These are phyloP conservation scores for Isochrysis galbana DNA, from an alignment of 78 protist species.

Conservation along the genomic window DNA sequence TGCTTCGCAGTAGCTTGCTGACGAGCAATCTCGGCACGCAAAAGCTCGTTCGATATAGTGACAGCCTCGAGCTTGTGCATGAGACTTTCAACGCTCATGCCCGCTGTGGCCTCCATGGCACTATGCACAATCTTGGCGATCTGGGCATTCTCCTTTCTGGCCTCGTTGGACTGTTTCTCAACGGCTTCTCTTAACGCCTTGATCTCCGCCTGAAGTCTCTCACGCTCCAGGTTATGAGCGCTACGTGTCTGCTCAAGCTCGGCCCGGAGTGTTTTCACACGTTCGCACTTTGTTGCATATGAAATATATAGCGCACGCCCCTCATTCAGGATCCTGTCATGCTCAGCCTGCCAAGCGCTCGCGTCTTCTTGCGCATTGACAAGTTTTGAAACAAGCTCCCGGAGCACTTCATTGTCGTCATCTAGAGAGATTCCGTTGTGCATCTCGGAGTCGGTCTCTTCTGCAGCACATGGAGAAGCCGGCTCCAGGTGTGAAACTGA, in stretches of 20 bases:
- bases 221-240: neutral
- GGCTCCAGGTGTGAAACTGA: too few relatives aligned
- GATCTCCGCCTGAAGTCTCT: neutral
- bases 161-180: neutral
- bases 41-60: neutral
- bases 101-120: neutral
- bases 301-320: neutral
- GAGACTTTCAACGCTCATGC: neutral
- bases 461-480: too few relatives aligned
- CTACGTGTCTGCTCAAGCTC: neutral
- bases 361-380: constrained; percentile 4
- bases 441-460: too few relatives aligned
- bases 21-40: neutral
- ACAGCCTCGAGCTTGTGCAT: neutral
- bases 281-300: neutral
- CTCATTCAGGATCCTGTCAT: neutral
- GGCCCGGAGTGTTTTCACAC: neutral
- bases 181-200: neutral
- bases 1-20: neutral
- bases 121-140: neutral
- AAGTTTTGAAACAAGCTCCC: neutral
- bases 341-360: neutral
- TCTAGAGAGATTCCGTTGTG: too few relatives aligned
- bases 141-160: neutral
- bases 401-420: neutral